Base-by-base conservation (phyloP, 2,329 filamentous ascomycete species). In the Fusarium tupiense region DNA sequence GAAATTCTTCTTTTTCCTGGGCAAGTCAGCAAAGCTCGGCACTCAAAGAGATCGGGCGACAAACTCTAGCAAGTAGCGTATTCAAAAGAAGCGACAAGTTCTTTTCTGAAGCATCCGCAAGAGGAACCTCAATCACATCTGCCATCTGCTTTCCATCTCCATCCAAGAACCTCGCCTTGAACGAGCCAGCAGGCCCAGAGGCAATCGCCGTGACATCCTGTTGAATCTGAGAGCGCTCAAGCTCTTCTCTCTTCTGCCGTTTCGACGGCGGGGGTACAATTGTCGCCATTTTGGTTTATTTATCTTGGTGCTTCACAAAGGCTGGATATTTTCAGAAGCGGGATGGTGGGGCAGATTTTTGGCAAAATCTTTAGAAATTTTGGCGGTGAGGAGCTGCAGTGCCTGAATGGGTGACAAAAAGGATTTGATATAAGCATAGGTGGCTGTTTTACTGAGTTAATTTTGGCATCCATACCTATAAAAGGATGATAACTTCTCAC, bases 61-160 rank as follows among this genome's bases (percentile, higher is more conserved):
- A 75, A 86, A 93, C 92, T 86, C 92, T 90, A 78, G 91, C 93
- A 81, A 97, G 89, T 47, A 98, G 85, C 6, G 93, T 94, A 82
- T 98, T 98, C 63, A 98, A 83, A 1, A 98, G 87, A 16, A 95
- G 89, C 61, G 96, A 96, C 8, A 98, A 88, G 77, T 98, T 98
- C 85, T 94, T 96, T 71, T 96, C 94, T 13, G 90, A 93, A 5
- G 96, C 93, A 85, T 98, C 93, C 65, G 92, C 92, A 38, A 98
- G 89, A 19, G 94, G 92, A 47, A 98, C 92, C 77, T 92, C 88
- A 56, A 92, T 81, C 85, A 93, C 82, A 89, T 94, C 82, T 86
- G 92, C 81, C 88, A 92, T 77, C 88, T 94, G 84, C 88, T 94
- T 82, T 87, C 90, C 85, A 88, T 93, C 89, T 71, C 93, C 91